A percentile compares a stretch with the other conserved stretches of the same genome.
phyloP scores from a whole-genome alignment of 352 stramenopile species.

The Plasmopara muralis region DNA sequence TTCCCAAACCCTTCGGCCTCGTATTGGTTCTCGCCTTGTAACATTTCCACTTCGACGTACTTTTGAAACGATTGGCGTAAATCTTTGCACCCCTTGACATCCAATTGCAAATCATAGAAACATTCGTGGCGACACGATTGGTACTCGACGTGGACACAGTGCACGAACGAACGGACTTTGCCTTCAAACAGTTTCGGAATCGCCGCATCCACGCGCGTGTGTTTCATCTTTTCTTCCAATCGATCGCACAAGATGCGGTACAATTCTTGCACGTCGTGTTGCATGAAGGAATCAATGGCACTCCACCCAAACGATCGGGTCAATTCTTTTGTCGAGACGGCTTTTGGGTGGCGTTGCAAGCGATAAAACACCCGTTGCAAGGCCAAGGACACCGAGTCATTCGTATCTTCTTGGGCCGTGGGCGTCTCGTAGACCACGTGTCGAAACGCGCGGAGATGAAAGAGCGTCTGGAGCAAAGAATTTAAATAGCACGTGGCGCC shows the following conservation, averaged over 20 bases:
- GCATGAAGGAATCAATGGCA: conserved; percentile 87
- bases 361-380: conserved; percentile 84
- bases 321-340: conserved; percentile 89
- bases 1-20: conserved; percentile 84
- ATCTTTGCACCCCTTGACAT: conserved; percentile 88
- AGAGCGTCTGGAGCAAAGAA: conserved; percentile 89
- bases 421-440: conserved; percentile 81
- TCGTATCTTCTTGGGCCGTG: conserved; percentile 70
- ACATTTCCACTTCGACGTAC: conserved; percentile 89
- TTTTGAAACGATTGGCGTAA: conserved; percentile 88
- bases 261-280: conserved; percentile 91
- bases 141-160: conserved; percentile 89
- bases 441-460: conserved; percentile 81
- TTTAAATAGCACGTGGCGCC: conserved; percentile 93
- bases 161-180: conserved; percentile 85
- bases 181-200: conserved; percentile 88
- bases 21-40: conserved; percentile 93
- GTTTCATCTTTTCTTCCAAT: conserved; percentile 91
- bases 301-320: conserved; percentile 91
- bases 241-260: conserved; percentile 89
- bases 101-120: conserved; percentile 90
- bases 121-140: conserved; percentile 83
- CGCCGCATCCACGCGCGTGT: conserved; percentile 66
- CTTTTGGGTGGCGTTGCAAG: conserved; percentile 58
- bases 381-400: conserved; percentile 75